A percentile compares a stretch with the other conserved stretches of the same genome.
phyloP scores from a whole-genome alignment of 164 flowering plant genomes.

The Akebia trifoliata region DNA sequence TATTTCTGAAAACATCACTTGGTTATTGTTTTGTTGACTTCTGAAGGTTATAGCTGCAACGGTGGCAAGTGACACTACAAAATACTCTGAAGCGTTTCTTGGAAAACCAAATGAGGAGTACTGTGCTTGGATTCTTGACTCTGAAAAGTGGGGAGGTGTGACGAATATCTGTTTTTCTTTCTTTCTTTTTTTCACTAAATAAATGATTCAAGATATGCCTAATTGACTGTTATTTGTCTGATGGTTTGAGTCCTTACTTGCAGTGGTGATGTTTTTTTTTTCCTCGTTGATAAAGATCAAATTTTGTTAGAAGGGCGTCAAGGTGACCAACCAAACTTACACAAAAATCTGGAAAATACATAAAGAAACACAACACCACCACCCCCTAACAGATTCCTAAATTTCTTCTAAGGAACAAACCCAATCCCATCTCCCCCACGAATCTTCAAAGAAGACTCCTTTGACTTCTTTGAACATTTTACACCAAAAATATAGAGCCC shows the following conservation, averaged over 20 bases:
- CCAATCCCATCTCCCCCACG: too few relatives aligned
- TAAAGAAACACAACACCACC: too few relatives aligned
- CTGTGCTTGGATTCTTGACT: constrained; percentile 82
- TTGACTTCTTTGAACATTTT: too few relatives aligned
- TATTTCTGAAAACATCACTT: not conserved
- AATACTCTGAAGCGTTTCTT: constrained; percentile 82
- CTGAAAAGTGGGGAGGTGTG: constrained; percentile 98
- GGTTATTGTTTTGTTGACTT: constrained; percentile 14
- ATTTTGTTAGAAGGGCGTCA: too few relatives aligned
- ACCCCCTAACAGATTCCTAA: too few relatives aligned
- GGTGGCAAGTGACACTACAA: constrained; percentile 72
- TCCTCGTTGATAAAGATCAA: too few relatives aligned
- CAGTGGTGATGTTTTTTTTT: not conserved
- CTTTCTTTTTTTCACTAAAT: not conserved
- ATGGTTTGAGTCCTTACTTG: not conserved
- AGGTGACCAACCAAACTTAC: too few relatives aligned
- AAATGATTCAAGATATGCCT: not conserved
- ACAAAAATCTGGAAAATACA: too few relatives aligned
- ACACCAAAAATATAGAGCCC: too few relatives aligned
- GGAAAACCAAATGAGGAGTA: constrained; percentile 85
- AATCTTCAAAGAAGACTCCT: too few relatives aligned
- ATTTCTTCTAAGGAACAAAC: too few relatives aligned
- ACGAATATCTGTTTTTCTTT: not conserved
- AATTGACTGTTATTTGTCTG: not conserved
- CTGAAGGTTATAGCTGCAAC: constrained; percentile 92